A percentile compares a stretch with the other conserved stretches of the same genome.
Evolutionary conservation across 2,329 filamentous ascomycete species (phyloP).

Genomic region (Pezicula carpinea): DNA sequence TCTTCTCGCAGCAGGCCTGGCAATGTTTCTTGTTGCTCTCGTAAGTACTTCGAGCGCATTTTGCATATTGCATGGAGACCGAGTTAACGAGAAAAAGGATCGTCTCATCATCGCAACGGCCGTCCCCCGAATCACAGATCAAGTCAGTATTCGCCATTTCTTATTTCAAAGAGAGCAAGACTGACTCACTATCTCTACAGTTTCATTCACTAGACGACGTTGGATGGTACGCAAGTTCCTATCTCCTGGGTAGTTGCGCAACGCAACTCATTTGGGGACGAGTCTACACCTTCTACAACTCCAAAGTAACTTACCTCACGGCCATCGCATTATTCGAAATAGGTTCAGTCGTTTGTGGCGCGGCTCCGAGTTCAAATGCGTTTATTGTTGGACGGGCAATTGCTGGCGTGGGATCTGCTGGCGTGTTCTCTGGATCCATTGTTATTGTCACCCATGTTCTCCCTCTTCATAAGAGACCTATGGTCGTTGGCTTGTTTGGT

Average conservation of each 20-base stretch:
- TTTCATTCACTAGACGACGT: neutral
- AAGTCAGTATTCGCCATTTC: too few species aligned
- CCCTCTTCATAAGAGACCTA: conserved; percentile 14
- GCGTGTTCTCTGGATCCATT: conserved; percentile 21
- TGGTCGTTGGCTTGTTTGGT: conserved; percentile 12
- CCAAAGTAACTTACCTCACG: conserved; percentile 13
- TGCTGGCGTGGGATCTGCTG: conserved; percentile 20
- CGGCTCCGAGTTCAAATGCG: conserved; percentile 20
- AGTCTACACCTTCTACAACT: conserved; percentile 16
- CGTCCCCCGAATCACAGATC: neutral
- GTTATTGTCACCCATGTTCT: conserved; percentile 17
- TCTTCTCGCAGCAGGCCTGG: neutral
- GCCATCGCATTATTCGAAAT: conserved; percentile 24
- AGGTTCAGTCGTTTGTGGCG: conserved; percentile 21
- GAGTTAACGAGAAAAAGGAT: neutral
- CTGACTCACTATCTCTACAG: neutral
- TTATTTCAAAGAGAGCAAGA: too few species aligned
- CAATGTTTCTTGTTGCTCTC: conserved; percentile 3
- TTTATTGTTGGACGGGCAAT: conserved; percentile 25
- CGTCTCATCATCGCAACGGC: neutral
- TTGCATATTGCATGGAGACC: neutral
- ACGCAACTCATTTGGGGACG: conserved; percentile 7
- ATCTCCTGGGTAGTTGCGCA: neutral
- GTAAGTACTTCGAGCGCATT: neutral
- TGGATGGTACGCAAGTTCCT: neutral